A percentile compares a stretch with the other conserved stretches of the same genome.
These are phyloP conservation scores for Macrolepiota fuliginosa DNA, from an alignment of 768 basidiomycete genomes.

Conservation along the genomic window DNA sequence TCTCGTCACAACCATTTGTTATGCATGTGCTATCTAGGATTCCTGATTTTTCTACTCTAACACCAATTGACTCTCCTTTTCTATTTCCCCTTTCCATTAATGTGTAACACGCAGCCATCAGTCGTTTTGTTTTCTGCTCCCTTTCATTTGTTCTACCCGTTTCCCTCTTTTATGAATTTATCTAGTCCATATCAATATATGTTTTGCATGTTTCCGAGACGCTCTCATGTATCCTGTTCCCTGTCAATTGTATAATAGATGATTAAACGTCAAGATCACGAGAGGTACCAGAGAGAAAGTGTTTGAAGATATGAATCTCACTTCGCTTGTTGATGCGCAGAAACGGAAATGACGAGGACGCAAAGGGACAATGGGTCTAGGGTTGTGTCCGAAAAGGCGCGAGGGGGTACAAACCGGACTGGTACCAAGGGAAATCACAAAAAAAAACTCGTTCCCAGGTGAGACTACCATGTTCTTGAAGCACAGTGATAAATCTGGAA, in stretches of 20 bases:
- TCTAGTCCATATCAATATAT: constrained; percentile 11
- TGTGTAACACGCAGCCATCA: neutral
- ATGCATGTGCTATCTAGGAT: constrained; percentile 9
- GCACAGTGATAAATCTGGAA: neutral
- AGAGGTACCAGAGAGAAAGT: neutral
- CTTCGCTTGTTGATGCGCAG: neutral
- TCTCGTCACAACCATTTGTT: constrained; percentile 8
- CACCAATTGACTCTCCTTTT: neutral
- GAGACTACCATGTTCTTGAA: neutral
- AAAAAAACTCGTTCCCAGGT: neutral
- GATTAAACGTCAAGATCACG: neutral
- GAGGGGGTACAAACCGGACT: neutral
- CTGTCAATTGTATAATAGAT: constrained; percentile 1
- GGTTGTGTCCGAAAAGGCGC: neutral
- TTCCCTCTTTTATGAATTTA: constrained; percentile 17
- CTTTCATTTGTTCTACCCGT: neutral
- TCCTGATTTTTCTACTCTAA: neutral
- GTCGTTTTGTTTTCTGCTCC: constrained; percentile 6
- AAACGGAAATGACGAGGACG: constrained; percentile 1
- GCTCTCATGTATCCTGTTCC: neutral
- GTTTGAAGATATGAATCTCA: neutral
- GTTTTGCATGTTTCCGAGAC: constrained; percentile 1
- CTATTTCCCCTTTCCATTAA: constrained; percentile 7
- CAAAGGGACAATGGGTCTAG: neutral
- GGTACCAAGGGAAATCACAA: neutral